phyloP scores from a whole-genome alignment of 164 flowering plant genomes.

The Aristolochia californica region DNA sequence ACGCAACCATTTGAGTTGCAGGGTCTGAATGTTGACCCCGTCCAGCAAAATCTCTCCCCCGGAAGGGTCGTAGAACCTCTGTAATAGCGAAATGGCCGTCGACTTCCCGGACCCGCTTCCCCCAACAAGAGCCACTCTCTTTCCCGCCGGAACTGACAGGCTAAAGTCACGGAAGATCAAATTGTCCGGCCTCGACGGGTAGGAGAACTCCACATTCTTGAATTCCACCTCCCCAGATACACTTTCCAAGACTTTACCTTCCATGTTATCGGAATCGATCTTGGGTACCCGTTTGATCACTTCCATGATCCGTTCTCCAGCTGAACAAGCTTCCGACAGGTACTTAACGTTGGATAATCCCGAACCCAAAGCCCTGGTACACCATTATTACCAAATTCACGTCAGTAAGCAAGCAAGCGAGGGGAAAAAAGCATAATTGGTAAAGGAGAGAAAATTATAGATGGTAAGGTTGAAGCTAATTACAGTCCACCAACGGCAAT shows the following conservation, averaged over 20 bases:
- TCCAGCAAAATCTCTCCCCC: conserved; percentile 62
- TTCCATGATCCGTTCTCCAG: conserved; percentile 58
- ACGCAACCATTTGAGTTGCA: conserved; percentile 79
- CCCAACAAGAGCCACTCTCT: conserved; percentile 78
- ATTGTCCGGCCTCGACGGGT: conserved; percentile 67
- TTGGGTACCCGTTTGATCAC: conserved; percentile 60
- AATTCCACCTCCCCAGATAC: conserved; percentile 64
- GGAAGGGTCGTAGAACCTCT: conserved; percentile 71
- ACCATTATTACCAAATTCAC: not conserved
- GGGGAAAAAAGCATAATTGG: not conserved
- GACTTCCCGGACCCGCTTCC: conserved; percentile 93
- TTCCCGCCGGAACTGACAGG: conserved; percentile 54
- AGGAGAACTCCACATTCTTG: conserved; percentile 52
- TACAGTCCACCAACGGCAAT: conserved; percentile 76
- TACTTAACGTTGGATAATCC: conserved; percentile 62
- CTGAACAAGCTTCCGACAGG: conserved; percentile 64
- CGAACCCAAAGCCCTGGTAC: conserved; percentile 51
- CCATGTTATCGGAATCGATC: conserved; percentile 61
- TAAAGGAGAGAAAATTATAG: not conserved
- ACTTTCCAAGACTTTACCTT: conserved; percentile 39
- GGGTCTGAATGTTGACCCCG: conserved; percentile 46
- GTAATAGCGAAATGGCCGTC: conserved; percentile 52
- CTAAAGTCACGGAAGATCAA: conserved; percentile 38
- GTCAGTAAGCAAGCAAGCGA: not conserved
- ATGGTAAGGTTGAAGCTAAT: not conserved